Evolutionary conservation across 1,139 yeast genomes (phyloP).

Genomic region (Scheffersomyces segobiensis): DNA sequence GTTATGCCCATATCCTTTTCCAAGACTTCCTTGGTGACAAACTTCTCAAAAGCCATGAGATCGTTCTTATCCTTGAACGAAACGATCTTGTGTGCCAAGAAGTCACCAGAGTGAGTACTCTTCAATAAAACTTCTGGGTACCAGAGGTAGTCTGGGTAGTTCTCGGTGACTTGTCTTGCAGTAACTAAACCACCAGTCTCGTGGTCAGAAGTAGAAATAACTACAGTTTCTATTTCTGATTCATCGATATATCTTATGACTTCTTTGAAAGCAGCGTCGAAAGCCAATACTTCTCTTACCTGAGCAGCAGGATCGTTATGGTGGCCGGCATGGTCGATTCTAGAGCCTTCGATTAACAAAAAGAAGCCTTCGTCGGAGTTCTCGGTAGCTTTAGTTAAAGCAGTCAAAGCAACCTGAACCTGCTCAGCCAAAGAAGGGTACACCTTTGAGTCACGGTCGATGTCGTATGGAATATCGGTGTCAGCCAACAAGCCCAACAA

Average conservation of each 20-base stretch:
- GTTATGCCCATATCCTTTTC: conserved; percentile 22
- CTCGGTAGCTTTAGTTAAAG: conserved; percentile 23
- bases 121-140: conserved; percentile 24
- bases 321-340: conserved; percentile 33
- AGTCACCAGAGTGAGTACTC: conserved; percentile 27
- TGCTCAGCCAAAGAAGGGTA: conserved; percentile 28
- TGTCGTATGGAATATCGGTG: conserved; percentile 26
- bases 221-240: conserved; percentile 24
- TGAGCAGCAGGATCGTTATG: conserved; percentile 32
- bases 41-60: conserved; percentile 7
- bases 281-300: conserved; percentile 47
- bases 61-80: conserved; percentile 4
- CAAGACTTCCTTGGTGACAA: conserved; percentile 14
- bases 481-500: conserved; percentile 27
- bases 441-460: conserved; percentile 22
- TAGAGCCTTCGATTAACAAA: conserved; percentile 26
- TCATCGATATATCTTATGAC: conserved; percentile 23
- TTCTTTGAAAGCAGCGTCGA: conserved; percentile 25
- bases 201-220: conserved; percentile 29
- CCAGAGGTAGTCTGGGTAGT: conserved; percentile 29
- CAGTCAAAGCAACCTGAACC: conserved; percentile 24
- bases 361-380: conserved; percentile 26
- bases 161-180: conserved; percentile 66
- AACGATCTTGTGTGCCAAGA: conserved; percentile 18
- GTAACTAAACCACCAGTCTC: conserved; percentile 40